Evolutionary conservation across 345 rosid species (phyloP), one percentile per base, ranked within the genome.

Genomic region (Bruguiera gymnorhiza): DNA sequence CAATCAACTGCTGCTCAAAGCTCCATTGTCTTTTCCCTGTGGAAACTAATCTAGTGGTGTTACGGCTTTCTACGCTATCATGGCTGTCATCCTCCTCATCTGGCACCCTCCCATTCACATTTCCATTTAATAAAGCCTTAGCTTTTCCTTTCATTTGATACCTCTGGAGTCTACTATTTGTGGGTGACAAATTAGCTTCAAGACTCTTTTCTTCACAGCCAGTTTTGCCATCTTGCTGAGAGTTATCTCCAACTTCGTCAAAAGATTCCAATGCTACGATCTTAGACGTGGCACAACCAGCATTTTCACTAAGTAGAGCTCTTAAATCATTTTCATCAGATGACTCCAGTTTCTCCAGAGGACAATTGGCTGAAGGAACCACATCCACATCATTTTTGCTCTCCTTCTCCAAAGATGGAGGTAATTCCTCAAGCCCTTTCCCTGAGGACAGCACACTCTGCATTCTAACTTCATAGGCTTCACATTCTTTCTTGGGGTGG

Each of bases 31-130:
- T 87, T 75, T 85, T 85, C 37, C 89, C 84, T 16, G 78, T 72
- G 23, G 79, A 76, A 63, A 78, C 70, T 59, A 79, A 68, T 65
- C 89, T 80, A 11, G 86, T 71, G 60, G 88, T 87, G 37, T 84
- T 88, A 69, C 97, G 2, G 69, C 99, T 95, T 78, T 95, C 99
- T 34, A 87, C 96, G 73, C 97, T 95, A 78, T 86, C 97, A 54
- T 82, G 81, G 78, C 97, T 95, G 69, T 77, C 86, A 66, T 87
- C 78, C 2, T 79, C 83, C 56, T 82, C 83, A 78, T 82, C 74
- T 26, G 68, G 55, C 72, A 65, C 69, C 68, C 63, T 80, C 73
- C 73, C 88, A 71, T 73, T 72, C 66, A 70, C 63, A 72, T 81
- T 77, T 54, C 84, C 86, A 75, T 87, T 85, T 4, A 89, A 87